Base-by-base conservation (phyloP, 225 moss, liverwort and hornwort genomes). In the Physcomitrellopsis africana region DNA sequence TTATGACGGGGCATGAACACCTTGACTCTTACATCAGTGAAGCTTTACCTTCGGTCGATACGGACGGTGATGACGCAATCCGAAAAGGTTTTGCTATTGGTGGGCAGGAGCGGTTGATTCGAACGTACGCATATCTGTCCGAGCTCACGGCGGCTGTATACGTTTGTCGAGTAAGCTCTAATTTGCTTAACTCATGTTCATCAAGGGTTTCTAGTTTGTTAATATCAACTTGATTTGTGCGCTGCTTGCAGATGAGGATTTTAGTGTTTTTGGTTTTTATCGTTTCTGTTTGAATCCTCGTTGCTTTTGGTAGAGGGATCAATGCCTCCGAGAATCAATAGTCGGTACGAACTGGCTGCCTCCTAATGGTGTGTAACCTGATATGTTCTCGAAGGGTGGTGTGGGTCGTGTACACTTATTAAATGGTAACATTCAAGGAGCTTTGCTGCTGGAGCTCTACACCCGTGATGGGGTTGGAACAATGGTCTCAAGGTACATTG, bases 381-480 rank as follows among this genome's bases (percentile, higher is more conserved):
- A 16, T 76, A 18, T 76, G 43, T 67, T 78, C 58, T 68, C 70
- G 77, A 79, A 93, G 96, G 90, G 92, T 77, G 96, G 96, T 55
- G 96, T 96, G 46, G 85, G 94, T 67, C 86, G 96, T 64, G 96
- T 96, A 56, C 96, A 96, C 67, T 78, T 96, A 55, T 52, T 96
- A 51, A 90, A 96, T 66, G 92, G 93, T 63, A 91, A 93, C 66
- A 82, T 93, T 46, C 81, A 89, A 67, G 95, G 95, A 80, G 93
- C 93, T 65, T 93, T 96, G 76, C 83, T 93, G 45, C 47, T 96
- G 42, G 95, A 96, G 79, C 88, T 96, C 51, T 96, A 96, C 75
- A 96, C 88, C 68, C 93, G 95, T 37, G 95, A 96, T 85, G 95
- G 95, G 65, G 85, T 93, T 71, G 95, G 95, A 73, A 96, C 84